phyloP scores from a whole-genome alignment of 768 basidiomycete species.

The Tricholoma saponaceum region DNA sequence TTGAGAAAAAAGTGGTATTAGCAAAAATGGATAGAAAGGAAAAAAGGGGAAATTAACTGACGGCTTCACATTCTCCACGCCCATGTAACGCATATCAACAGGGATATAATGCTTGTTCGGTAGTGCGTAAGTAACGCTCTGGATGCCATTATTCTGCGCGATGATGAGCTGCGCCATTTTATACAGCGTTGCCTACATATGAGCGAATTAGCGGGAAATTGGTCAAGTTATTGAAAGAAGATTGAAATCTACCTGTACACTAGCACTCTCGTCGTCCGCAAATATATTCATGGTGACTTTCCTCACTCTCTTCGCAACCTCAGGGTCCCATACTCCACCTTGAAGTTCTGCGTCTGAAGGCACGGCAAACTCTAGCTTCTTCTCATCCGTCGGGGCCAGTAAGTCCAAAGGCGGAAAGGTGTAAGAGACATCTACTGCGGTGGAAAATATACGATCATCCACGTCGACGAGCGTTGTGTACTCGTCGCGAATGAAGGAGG shows the following conservation, averaged over 20 bases:
- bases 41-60: conserved; percentile 21
- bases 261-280: conserved; percentile 84
- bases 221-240: neutral
- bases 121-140: conserved; percentile 63
- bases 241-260: conserved; percentile 67
- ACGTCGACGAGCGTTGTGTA: conserved; percentile 86
- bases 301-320: conserved; percentile 50
- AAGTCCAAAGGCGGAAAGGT: conserved; percentile 50
- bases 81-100: conserved; percentile 75
- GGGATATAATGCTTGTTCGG: conserved; percentile 97
- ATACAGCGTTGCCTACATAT: conserved; percentile 78
- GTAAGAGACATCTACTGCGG: conserved; percentile 77
- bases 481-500: conserved; percentile 77
- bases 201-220: neutral
- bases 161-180: conserved; percentile 81
- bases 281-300: conserved; percentile 74
- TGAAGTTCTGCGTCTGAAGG: conserved; percentile 30
- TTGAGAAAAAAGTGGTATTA: neutral
- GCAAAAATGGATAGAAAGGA: neutral
- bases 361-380: conserved; percentile 46
- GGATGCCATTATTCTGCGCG: conserved; percentile 55
- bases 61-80: conserved; percentile 68
- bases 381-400: conserved; percentile 43
- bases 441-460: conserved; percentile 86
- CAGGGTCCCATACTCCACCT: conserved; percentile 59